Evolutionary conservation across 23 red algal genomes (phyloP).

Genomic region (Gracilaria gracilis): DNA sequence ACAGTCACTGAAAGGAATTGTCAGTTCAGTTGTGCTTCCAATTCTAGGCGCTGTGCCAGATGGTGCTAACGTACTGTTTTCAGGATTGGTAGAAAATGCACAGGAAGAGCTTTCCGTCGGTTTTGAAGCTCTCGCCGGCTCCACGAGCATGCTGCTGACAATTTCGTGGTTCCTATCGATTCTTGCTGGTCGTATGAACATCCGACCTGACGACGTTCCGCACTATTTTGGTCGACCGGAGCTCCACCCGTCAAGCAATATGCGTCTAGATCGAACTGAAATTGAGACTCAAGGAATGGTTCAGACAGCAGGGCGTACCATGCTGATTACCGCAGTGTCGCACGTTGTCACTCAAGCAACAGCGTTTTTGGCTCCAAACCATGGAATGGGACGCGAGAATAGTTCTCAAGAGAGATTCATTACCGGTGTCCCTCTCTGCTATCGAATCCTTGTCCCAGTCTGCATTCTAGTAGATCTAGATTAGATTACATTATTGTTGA

Average conservation of each 20-base stretch:
- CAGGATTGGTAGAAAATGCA: slow-evolving; percentile 74
- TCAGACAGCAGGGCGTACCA: slow-evolving; percentile 39
- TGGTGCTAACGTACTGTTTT: slow-evolving; percentile 81
- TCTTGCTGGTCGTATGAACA: slow-evolving; percentile 66
- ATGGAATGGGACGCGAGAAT: slow-evolving; percentile 44
- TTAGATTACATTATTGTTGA: slow-evolving; percentile 87
- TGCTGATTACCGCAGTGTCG: slow-evolving; percentile 63
- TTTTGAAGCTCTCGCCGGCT: slow-evolving; percentile 79
- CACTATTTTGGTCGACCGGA: slow-evolving; percentile 32
- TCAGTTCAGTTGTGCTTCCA: slow-evolving; percentile 83
- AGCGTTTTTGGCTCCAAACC: slow-evolving; percentile 81
- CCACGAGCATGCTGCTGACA: slow-evolving; percentile 83
- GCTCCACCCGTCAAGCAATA: slow-evolving; percentile 53
- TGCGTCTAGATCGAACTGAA: slow-evolving; percentile 39
- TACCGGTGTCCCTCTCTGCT: slow-evolving; percentile 61
- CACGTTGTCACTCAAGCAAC: slow-evolving; percentile 83
- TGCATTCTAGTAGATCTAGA: slow-evolving; percentile 69
- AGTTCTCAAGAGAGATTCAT: slow-evolving; percentile 52
- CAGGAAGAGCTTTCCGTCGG: slow-evolving; percentile 82
- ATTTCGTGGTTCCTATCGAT: slow-evolving; percentile 76
- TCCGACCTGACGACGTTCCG: slow-evolving; percentile 36
- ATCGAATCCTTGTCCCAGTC: slow-evolving; percentile 33
- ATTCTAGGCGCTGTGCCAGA: slow-evolving; percentile 85
- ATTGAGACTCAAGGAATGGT: slow-evolving; percentile 53
- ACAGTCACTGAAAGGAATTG: slow-evolving; percentile 63